A percentile compares a stretch with the other conserved stretches of the same genome.
phyloP scores from a whole-genome alignment of 2,329 filamentous ascomycete genomes.

The Gremmenia infestans region DNA sequence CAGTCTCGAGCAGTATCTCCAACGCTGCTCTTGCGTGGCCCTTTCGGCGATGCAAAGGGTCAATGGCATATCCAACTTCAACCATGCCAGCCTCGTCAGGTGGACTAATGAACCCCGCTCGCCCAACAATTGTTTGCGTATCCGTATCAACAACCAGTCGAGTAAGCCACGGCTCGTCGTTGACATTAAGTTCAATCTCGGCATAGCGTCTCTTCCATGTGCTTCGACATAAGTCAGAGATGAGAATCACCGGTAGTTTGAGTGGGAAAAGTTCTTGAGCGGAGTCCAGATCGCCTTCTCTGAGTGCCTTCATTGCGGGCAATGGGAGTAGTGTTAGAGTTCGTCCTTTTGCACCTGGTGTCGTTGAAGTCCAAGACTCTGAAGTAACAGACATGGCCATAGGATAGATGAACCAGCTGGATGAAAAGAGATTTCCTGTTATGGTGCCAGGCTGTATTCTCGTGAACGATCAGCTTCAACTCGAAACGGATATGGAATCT shows the following conservation, averaged over 20 bases:
- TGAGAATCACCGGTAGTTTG: not conserved
- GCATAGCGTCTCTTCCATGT: not conserved
- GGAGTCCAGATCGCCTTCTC: not conserved
- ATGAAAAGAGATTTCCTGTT: not conserved
- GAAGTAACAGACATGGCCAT: not conserved
- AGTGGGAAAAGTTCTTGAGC: not conserved
- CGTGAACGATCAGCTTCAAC: too few species aligned
- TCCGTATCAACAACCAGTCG: not conserved
- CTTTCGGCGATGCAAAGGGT: not conserved
- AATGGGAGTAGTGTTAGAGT: not conserved
- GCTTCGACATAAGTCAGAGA: not conserved
- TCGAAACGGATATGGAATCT: too few species aligned
- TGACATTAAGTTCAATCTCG: not conserved
- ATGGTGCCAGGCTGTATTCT: too few species aligned
- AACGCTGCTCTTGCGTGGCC: conserved; percentile 7
- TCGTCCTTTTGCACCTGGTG: not conserved
- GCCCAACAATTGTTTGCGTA: not conserved
- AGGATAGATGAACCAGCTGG: not conserved
- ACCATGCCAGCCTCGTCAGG: conserved; percentile 6
- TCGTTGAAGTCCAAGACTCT: not conserved
- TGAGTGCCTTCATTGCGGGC: not conserved
- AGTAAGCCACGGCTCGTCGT: not conserved
- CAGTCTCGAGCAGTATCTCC: conserved; percentile 2
- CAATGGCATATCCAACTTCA: conserved; percentile 5
- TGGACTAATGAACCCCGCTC: conserved; percentile 3